Conservation (phyloP, 495 filamentous ascomycete genomes). For the Xylona heveae region DNA sequence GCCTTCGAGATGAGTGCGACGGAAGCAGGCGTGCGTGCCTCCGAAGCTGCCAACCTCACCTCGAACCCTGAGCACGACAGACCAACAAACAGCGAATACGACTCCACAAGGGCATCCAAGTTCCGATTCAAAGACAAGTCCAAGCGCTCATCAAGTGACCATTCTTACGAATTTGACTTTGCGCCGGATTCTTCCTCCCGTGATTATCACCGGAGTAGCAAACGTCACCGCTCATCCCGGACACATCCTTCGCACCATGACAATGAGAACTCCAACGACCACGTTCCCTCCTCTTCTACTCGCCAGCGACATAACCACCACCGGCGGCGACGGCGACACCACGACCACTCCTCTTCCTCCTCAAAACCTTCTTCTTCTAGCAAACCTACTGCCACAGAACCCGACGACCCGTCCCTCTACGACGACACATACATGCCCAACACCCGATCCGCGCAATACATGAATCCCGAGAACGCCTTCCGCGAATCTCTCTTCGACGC, state of each 20-base stretch:
- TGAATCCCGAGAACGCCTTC: slow-evolving; percentile 52
- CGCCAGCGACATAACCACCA: slow-evolving; percentile 8
- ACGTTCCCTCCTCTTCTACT: slow-evolving; percentile 6
- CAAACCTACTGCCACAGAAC: slow-evolving; percentile 3
- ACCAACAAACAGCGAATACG: slow-evolving; percentile 7
- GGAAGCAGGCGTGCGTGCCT: too few relatives aligned
- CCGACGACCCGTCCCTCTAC: slow-evolving; percentile 22
- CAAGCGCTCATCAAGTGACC: slow-evolving; percentile 9
- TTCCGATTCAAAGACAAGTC: slow-evolving; percentile 48
- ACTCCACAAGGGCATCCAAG: slow-evolving; percentile 16
- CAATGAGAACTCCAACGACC: slow-evolving; percentile 5
- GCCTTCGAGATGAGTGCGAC: too few relatives aligned
- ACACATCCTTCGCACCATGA: background rate
- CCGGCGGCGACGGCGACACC: slow-evolving; percentile 12
- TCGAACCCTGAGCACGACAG: background rate
- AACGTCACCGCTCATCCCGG: too few relatives aligned
- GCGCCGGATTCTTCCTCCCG: too few relatives aligned
- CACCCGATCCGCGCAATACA: slow-evolving; percentile 14
- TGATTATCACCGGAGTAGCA: too few relatives aligned
- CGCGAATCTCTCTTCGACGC: slow-evolving; percentile 95
- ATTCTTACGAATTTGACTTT: too few relatives aligned
- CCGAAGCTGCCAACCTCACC: too few relatives aligned
- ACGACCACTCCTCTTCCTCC: slow-evolving; percentile 4
- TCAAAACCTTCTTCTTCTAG: slow-evolving; percentile 8
- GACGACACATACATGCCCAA: slow-evolving; percentile 28